phyloP scores from a whole-genome alignment of 495 filamentous ascomycete species.

The Aspergillus sclerotiicarbonarius region DNA sequence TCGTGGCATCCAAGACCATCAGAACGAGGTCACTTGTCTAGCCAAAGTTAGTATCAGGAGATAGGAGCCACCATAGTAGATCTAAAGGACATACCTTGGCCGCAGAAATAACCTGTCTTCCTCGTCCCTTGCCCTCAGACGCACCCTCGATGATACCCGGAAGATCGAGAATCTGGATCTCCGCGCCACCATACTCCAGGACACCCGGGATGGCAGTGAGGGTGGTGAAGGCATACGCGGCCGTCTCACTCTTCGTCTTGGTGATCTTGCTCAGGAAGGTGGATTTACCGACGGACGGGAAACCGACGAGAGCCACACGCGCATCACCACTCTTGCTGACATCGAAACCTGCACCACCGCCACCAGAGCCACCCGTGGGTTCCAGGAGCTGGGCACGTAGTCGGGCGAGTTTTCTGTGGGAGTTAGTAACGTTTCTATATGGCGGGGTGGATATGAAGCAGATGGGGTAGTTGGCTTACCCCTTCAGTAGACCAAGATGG shows the following conservation, averaged over 20 bases:
- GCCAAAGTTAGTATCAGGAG: background rate
- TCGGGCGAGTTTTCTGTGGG: constrained; percentile 84
- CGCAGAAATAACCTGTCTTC: constrained; percentile 96
- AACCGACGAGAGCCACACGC: constrained; percentile 94
- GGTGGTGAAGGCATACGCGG: constrained; percentile 96
- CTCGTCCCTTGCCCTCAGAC: constrained; percentile 92
- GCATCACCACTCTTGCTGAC: constrained; percentile 97
- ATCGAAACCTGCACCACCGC: constrained; percentile 83
- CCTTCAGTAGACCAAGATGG: constrained; percentile 96
- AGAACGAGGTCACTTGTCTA: constrained; percentile 95
- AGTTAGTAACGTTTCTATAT: constrained; percentile 5
- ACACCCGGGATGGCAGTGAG: constrained; percentile 97
- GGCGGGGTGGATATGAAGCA: background rate
- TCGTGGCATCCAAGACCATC: constrained; percentile 97
- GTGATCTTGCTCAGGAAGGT: constrained; percentile 99
- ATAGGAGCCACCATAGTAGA: background rate
- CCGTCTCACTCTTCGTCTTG: constrained; percentile 95
- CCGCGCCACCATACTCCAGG: constrained; percentile 95
- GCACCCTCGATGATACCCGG: constrained; percentile 99
- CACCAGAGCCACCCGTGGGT: constrained; percentile 76
- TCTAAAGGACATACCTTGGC: constrained; percentile 61
- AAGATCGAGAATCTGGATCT: constrained; percentile 97
- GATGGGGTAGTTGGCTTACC: constrained; percentile 49
- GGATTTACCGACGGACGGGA: constrained; percentile 98
- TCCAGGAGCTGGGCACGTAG: constrained; percentile 94